Evolutionary conservation across 176 grass and related monocot species (phyloP).

Genomic region (Eleusine indica): DNA sequence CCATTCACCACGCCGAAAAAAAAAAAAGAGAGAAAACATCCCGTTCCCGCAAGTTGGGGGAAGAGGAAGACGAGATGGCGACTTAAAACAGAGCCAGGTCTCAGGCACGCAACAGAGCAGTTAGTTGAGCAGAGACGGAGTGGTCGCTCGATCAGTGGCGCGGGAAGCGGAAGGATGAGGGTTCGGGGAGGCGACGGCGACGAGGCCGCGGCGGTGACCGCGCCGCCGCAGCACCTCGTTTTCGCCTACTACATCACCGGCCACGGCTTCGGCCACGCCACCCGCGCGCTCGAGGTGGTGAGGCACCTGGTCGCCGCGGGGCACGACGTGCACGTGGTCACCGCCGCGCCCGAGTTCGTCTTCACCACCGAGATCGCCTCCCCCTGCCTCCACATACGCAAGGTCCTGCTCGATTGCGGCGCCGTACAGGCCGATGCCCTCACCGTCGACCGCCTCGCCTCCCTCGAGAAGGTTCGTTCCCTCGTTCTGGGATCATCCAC

Average conservation of each 20-base stretch:
- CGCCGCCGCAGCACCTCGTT: constrained; percentile 53
- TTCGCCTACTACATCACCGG: constrained; percentile 96
- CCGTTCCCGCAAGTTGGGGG: background rate
- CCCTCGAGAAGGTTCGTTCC: constrained; percentile 75
- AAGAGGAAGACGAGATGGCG: background rate
- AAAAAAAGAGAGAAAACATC: background rate
- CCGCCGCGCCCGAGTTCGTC: constrained; percentile 87
- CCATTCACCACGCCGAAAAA: background rate
- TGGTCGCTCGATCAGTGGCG: background rate
- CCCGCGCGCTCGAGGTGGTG: constrained; percentile 88
- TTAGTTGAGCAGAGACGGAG: background rate
- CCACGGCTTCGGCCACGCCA: constrained; percentile 98
- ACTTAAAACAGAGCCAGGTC: background rate
- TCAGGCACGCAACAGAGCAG: background rate
- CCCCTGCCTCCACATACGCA: constrained; percentile 78
- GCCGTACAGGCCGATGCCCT: constrained; percentile 97
- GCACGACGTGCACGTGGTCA: constrained; percentile 95
- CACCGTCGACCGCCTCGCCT: constrained; percentile 91
- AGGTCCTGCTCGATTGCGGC: constrained; percentile 97
- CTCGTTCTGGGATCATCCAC: background rate
- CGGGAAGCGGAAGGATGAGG: constrained; percentile 42
- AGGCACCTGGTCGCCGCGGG: constrained; percentile 81
- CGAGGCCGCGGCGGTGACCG: constrained; percentile 18
- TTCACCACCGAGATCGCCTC: constrained; percentile 89
- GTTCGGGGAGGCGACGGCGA: constrained; percentile 34